These are phyloP conservation scores for Pseudocercospora pini-densiflorae DNA, from an alignment of 2,329 filamentous ascomycete genomes.

Conservation along the genomic window DNA sequence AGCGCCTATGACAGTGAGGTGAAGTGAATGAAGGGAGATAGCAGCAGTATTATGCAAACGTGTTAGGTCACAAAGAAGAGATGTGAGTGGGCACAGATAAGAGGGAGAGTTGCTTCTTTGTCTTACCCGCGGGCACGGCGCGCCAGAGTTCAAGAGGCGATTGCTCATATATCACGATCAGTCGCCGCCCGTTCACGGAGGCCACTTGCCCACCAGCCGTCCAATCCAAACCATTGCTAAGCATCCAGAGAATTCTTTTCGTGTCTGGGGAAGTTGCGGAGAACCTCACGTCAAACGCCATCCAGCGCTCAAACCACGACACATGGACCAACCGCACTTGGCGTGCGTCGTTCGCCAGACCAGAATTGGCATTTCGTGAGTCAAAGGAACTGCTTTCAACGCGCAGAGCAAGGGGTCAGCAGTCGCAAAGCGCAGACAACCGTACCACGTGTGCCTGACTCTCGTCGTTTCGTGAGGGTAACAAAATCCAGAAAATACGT, in stretches of 20 bases:
- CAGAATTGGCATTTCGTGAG: constrained; percentile 17
- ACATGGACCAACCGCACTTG: constrained; percentile 10
- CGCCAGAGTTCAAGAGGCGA: not conserved
- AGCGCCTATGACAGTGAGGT: constrained; percentile 13
- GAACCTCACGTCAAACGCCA: constrained; percentile 11
- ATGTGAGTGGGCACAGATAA: constrained; percentile 29
- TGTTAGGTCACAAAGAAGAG: constrained; percentile 21
- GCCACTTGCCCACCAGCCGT: not conserved
- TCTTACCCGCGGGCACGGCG: constrained; percentile 2
- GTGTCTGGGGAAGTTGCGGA: constrained; percentile 19
- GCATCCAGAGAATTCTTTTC: constrained; percentile 13
- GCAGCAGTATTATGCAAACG: constrained; percentile 16
- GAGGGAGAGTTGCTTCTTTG: constrained; percentile 18
- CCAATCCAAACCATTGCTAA: not conserved
- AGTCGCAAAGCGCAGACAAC: not conserved
- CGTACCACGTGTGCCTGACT: constrained; percentile 14
- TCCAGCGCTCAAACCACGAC: constrained; percentile 7
- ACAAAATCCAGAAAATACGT: constrained; percentile 16
- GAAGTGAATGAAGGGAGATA: constrained; percentile 18
- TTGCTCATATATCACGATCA: not conserved
- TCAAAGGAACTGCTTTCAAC: constrained; percentile 14
- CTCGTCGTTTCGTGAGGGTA: constrained; percentile 17
- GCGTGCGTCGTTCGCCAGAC: constrained; percentile 11
- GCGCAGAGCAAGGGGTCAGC: not conserved
- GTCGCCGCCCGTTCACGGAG: constrained; percentile 6